Conservation (phyloP, 2,329 filamentous ascomycete species). For the Aspergillus hiratsukae region DNA sequence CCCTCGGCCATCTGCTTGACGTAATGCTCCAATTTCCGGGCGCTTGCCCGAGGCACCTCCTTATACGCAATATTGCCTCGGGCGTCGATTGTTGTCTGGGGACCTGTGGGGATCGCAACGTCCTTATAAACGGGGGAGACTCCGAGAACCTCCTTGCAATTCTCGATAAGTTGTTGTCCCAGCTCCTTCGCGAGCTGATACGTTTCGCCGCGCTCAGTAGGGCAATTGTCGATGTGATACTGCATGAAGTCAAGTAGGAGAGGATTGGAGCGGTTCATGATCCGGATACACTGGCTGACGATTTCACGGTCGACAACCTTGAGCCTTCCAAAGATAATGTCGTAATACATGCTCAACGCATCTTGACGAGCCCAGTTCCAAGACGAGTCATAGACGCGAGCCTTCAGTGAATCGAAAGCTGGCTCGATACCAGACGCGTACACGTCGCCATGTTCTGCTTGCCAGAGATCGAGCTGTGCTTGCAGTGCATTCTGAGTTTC, state of each 20-base stretch:
- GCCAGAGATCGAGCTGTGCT: constrained; percentile 91
- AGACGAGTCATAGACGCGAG: constrained; percentile 92
- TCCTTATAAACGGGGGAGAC: constrained; percentile 91
- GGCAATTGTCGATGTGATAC: constrained; percentile 98
- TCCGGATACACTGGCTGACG: constrained; percentile 95
- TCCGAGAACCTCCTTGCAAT: constrained; percentile 88
- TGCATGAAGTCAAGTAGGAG: constrained; percentile 98
- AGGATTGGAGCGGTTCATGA: constrained; percentile 99
- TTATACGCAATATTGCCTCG: constrained; percentile 90
- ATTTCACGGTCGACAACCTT: constrained; percentile 94
- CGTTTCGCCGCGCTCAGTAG: constrained; percentile 91
- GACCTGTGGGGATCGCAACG: constrained; percentile 84
- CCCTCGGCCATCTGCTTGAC: constrained; percentile 98
- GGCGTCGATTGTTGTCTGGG: constrained; percentile 85
- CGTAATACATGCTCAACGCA: constrained; percentile 96
- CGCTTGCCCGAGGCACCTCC: constrained; percentile 79
- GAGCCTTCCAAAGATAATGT: constrained; percentile 95
- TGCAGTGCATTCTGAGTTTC: constrained; percentile 85
- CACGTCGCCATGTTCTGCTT: constrained; percentile 90
- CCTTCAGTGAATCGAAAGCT: constrained; percentile 88
- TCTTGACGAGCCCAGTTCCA: constrained; percentile 99
- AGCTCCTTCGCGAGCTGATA: constrained; percentile 97
- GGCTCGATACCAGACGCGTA: constrained; percentile 94
- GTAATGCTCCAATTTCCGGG: constrained; percentile 96
- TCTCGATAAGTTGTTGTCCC: constrained; percentile 88